These are phyloP conservation scores for Saturnispora gosingensis DNA, from an alignment of 805 yeast genomes.

Conservation along the genomic window DNA sequence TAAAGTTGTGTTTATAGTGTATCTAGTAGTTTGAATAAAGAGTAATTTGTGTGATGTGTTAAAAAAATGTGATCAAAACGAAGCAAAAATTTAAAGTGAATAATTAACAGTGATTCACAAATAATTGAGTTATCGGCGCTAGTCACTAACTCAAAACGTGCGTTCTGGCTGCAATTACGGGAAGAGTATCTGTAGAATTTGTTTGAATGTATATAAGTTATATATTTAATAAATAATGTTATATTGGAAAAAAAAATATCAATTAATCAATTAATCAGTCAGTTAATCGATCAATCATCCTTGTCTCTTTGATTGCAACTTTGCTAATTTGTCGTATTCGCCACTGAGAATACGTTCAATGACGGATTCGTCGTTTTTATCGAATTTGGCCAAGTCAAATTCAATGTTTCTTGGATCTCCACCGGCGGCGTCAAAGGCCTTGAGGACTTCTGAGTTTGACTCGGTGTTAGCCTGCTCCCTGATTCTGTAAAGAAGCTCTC, in stretches of 20 bases:
- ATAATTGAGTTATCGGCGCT: neutral
- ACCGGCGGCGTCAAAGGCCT: constrained; percentile 29
- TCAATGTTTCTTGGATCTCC: constrained; percentile 33
- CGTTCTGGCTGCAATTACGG: neutral
- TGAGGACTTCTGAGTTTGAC: constrained; percentile 45
- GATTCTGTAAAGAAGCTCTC: constrained; percentile 70
- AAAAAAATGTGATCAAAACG: neutral
- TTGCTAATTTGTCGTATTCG: constrained; percentile 66
- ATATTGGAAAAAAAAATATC: neutral
- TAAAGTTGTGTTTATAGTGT: neutral
- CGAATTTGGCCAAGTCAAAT: constrained; percentile 46
- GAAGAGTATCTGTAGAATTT: neutral
- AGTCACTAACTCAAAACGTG: no score
- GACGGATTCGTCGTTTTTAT: constrained; percentile 64
- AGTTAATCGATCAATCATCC: neutral
- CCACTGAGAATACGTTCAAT: constrained; percentile 77
- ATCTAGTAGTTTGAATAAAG: neutral
- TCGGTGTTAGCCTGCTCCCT: constrained; percentile 56
- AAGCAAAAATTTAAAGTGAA: neutral
- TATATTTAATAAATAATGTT: neutral
- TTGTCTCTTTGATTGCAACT: constrained; percentile 23
- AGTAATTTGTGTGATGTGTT: neutral
- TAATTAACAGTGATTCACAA: neutral
- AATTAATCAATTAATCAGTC: neutral
- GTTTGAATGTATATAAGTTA: neutral